A percentile compares a stretch with the other conserved stretches of the same genome.
Conservation (phyloP, 495 filamentous ascomycete genomes). For the Usnea hakonensis region DNA sequence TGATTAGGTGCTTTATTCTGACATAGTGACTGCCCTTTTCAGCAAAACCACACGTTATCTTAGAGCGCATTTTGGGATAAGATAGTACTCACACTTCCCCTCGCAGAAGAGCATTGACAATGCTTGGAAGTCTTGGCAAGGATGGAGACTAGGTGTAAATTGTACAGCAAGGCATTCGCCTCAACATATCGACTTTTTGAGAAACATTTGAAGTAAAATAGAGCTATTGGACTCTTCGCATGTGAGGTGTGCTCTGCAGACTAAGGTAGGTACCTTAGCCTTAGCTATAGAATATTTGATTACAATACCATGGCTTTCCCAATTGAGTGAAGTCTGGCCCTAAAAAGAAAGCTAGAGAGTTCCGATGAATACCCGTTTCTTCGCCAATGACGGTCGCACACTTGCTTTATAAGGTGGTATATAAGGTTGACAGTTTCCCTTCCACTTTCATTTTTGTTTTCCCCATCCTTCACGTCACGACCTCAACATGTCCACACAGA, state of each 20-base stretch:
- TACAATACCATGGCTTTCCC: background rate
- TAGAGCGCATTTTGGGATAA: background rate
- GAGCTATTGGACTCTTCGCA: background rate
- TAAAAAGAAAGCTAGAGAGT: background rate
- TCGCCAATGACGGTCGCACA: too few species aligned
- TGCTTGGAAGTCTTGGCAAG: background rate
- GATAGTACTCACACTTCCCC: background rate
- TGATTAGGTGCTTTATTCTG: background rate
- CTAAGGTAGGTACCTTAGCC: too few species aligned
- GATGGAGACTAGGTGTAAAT: background rate
- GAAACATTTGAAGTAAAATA: background rate
- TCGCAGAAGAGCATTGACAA: background rate
- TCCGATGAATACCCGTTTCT: too few species aligned
- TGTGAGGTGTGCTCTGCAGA: background rate
- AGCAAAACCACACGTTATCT: too few species aligned
- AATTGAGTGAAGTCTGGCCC: background rate
- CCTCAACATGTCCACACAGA: background rate
- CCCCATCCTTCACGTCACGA: background rate
- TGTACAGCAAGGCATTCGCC: too few species aligned
- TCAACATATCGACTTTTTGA: background rate
- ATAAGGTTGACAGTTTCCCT: background rate
- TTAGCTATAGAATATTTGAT: background rate
- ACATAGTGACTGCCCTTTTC: too few species aligned
- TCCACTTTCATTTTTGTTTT: background rate
- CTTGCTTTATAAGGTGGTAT: too few species aligned